A percentile compares a stretch with the other conserved stretches of the same genome.
Conservation (phyloP, 768 basidiomycete genomes). For the Suillus clintonianus region DNA sequence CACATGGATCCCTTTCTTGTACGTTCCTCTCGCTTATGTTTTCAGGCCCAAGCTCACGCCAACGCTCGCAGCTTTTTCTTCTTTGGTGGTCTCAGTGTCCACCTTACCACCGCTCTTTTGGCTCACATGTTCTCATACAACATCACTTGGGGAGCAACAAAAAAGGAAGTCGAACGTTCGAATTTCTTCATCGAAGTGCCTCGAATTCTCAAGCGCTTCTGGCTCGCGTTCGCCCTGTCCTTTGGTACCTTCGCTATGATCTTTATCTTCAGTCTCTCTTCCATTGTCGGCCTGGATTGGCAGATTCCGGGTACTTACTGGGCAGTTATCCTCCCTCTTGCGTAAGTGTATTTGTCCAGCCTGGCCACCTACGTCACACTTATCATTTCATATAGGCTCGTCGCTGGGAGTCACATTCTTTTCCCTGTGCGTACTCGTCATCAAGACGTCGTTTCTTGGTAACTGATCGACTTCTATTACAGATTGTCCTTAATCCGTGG, state of each 20-base stretch:
- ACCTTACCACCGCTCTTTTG: slow-evolving; percentile 47
- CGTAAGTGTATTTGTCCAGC: slow-evolving; percentile 42
- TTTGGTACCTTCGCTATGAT: slow-evolving; percentile 53
- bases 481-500: slow-evolving; percentile 88
- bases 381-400: slow-evolving; percentile 44
- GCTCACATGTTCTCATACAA: slow-evolving; percentile 55
- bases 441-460: background rate
- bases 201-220: slow-evolving; percentile 78
- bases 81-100: slow-evolving; percentile 49
- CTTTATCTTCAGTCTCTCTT: slow-evolving; percentile 50
- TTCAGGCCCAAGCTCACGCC: background rate
- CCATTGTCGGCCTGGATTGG: slow-evolving; percentile 64
- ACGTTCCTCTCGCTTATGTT: background rate
- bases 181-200: slow-evolving; percentile 88
- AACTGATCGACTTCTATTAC: slow-evolving; percentile 22
- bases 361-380: background rate
- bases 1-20: slow-evolving; percentile 29
- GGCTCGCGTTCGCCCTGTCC: slow-evolving; percentile 60
- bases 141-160: slow-evolving; percentile 40
- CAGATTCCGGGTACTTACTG: slow-evolving; percentile 61
- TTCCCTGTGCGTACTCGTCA: slow-evolving; percentile 61
- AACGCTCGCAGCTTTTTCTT: slow-evolving; percentile 34
- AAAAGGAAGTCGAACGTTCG: slow-evolving; percentile 76
- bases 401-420: slow-evolving; percentile 65
- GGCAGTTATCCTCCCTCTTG: slow-evolving; percentile 77